Base-by-base conservation (phyloP, 1,284 basidiomycete genomes). In the Leccinum ponderosum region DNA sequence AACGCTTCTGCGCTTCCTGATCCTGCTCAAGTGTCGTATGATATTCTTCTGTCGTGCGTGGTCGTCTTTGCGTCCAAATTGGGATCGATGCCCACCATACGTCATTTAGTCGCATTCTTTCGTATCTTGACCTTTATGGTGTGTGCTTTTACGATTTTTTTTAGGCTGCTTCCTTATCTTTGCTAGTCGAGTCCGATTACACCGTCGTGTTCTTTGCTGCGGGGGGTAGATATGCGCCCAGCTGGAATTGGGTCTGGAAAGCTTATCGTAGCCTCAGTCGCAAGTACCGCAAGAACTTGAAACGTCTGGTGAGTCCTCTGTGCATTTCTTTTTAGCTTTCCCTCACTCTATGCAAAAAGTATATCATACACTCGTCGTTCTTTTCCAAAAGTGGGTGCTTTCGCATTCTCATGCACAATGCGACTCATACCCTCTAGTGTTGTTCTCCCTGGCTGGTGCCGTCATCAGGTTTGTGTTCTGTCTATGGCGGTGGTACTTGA, bases 221-320 rank as follows among this genome's bases (percentile, higher is more conserved):
- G 2, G 93, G 91, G n/a, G 86, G 85, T 2, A 81, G 79, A 64
- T 79, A 93, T 75, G 83, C 86, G 2, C 93, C 93, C 7, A 83
- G 84, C 39, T 94, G 93, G 93, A 92, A 88, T 65, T 95, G 92
- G 92, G 83, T 94, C 33, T 94, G 93, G 93, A 93, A 92, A 69
- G 90, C 91, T 1, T 94, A 94, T 72, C 82, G 91, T 29, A 89
- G 88, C 69, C 76, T 94, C 44, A 90, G 83, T 70, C 79, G 91
- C 57, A 93, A 93, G 74, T 95, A 93, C 71, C 84, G 93, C 58
- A 95, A 95, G 78, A 93, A 95, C 70, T 75, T 95, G 61, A 94
- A 95, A 74, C 85, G 86, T 70, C 71, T 94, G 75, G 90, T 90
- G 62, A 62, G 85, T 72, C 7, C 2, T 55, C 33, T 37, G 9